Percentiles rank a stretch among this genome's conserved stretches.
These are phyloP conservation scores for Aspergillus pseudotamarii DNA, from an alignment of 2,329 filamentous ascomycete species.

Conservation along the genomic window DNA sequence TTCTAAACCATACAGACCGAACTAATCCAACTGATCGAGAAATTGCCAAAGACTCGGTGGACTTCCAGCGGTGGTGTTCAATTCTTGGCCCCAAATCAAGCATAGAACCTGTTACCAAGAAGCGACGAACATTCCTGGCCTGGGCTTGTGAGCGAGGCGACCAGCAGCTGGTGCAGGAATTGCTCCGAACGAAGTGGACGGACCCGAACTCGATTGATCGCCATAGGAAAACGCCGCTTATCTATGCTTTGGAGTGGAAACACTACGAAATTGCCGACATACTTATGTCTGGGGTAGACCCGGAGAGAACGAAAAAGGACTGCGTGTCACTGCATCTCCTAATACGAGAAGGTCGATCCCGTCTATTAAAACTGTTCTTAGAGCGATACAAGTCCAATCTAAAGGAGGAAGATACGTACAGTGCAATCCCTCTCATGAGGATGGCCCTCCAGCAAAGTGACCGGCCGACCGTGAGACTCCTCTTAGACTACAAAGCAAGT, in stretches of 20 bases:
- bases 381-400: conserved; percentile 16
- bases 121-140: conserved; percentile 19
- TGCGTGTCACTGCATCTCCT: conserved; percentile 17
- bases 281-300: conserved; percentile 11
- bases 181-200: conserved; percentile 17
- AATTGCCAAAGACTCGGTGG: not conserved
- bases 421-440: conserved; percentile 15
- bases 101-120: conserved; percentile 18
- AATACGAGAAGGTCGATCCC: conserved; percentile 17
- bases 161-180: conserved; percentile 6
- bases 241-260: conserved; percentile 20
- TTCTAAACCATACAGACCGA: conserved; percentile 11
- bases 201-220: conserved; percentile 20
- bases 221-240: conserved; percentile 18
- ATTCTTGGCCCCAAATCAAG: conserved; percentile 10
- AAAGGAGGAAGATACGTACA: conserved; percentile 14
- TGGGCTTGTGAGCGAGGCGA: conserved; percentile 20
- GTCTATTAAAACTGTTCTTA: conserved; percentile 16
- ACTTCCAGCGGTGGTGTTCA: conserved; percentile 15
- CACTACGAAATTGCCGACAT: conserved; percentile 18
- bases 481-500: conserved; percentile 18
- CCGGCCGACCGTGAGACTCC: conserved; percentile 15
- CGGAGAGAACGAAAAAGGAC: conserved; percentile 1
- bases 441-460: conserved; percentile 22
- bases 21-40: not conserved